These are phyloP conservation scores for Mollisiaceae sp. DNA, from an alignment of 2,329 filamentous ascomycete genomes.

Conservation along the genomic window DNA sequence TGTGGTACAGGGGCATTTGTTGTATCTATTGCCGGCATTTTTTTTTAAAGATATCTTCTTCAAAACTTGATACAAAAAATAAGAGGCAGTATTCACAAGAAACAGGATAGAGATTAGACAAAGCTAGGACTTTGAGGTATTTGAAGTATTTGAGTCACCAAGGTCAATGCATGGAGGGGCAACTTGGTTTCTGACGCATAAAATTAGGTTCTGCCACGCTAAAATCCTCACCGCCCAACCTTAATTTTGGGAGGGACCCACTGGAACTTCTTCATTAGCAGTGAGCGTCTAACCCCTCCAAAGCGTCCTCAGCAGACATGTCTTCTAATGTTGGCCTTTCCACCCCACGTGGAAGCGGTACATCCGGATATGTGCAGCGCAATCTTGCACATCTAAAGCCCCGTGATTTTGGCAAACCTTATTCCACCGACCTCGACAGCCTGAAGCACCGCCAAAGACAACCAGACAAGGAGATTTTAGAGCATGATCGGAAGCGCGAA, in stretches of 20 bases:
- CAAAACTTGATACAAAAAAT: not conserved
- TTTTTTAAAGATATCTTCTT: slow-evolving; percentile 26
- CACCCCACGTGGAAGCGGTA: slow-evolving; percentile 92
- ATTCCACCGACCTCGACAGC: slow-evolving; percentile 68
- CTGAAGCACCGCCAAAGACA: slow-evolving; percentile 79
- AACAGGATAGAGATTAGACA: not conserved
- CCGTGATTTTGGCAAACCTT: slow-evolving; percentile 72
- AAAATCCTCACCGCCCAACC: slow-evolving; percentile 26
- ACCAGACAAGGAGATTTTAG: slow-evolving; percentile 89
- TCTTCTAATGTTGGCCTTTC: slow-evolving; percentile 96
- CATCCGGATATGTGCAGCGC: slow-evolving; percentile 95
- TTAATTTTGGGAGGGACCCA: not conserved
- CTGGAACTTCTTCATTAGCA: not conserved
- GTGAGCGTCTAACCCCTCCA: not conserved
- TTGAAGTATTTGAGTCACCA: slow-evolving; percentile 15
- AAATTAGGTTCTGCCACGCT: slow-evolving; percentile 28
- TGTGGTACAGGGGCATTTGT: slow-evolving; percentile 20
- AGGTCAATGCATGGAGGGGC: slow-evolving; percentile 23
- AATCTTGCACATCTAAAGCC: slow-evolving; percentile 89
- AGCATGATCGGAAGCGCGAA: slow-evolving; percentile 89
- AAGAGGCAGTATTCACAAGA: not conserved
- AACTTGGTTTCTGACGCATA: slow-evolving; percentile 8
- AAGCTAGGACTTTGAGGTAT: not conserved
- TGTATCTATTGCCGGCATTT: slow-evolving; percentile 39
- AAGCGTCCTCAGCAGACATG: slow-evolving; percentile 63